A percentile compares a stretch with the other conserved stretches of the same genome.
phyloP scores from a whole-genome alignment of 192 early-diverging fungal genomes.

The Kickxella alabastrina region DNA sequence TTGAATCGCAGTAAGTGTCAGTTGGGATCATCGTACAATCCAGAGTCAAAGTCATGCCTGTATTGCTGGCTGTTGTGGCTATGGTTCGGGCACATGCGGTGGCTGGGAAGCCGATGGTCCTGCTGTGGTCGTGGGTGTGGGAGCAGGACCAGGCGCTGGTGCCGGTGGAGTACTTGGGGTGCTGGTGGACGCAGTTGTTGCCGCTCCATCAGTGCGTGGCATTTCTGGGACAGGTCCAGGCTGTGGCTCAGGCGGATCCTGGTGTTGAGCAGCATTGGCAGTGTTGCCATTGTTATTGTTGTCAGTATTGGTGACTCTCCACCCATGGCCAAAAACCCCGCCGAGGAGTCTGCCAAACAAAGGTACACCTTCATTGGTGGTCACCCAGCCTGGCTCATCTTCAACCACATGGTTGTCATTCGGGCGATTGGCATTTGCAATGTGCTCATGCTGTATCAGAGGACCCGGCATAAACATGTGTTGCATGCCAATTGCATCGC shows the following conservation, averaged over 20 bases:
- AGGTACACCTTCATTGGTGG: neutral
- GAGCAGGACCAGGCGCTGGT: neutral
- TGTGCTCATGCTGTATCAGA: neutral
- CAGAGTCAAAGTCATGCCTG: too few species aligned
- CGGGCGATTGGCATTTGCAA: neutral
- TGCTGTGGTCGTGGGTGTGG: too few species aligned
- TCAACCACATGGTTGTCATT: conserved; percentile 6
- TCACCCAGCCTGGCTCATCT: neutral
- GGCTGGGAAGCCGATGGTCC: too few species aligned
- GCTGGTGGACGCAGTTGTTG: neutral
- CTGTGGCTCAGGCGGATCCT: conserved; percentile 32
- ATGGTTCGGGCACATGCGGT: too few species aligned
- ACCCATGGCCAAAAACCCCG: conserved; percentile 1
- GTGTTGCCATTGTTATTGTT: neutral
- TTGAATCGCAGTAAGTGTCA: too few species aligned
- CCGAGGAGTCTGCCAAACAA: neutral
- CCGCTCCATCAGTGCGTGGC: too few species aligned
- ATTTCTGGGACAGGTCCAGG: conserved; percentile 26
- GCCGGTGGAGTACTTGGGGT: neutral
- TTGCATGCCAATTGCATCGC: neutral
- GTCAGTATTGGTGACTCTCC: conserved; percentile 1
- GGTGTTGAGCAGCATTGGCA: too few species aligned
- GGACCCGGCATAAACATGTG: neutral
- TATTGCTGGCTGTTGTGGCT: too few species aligned
- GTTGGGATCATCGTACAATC: too few species aligned